phyloP scores from a whole-genome alignment of 2,329 filamentous ascomycete genomes.

The Pseudogymnoascus sp. region DNA sequence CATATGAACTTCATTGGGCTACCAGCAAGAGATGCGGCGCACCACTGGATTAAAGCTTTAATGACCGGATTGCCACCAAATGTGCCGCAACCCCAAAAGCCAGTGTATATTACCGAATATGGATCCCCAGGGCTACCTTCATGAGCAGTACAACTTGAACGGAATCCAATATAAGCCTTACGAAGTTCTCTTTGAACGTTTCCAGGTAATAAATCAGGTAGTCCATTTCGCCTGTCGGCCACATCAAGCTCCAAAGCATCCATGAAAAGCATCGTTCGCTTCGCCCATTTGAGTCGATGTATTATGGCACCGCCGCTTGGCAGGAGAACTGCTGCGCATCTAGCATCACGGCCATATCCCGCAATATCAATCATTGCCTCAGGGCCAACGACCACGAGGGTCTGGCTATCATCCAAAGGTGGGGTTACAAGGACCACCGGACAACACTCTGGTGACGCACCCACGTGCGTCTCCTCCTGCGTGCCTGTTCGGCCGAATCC shows the following conservation, averaged over 20 bases:
- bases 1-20: not conserved
- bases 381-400: not conserved
- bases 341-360: not conserved
- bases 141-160: not conserved
- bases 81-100: not conserved
- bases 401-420: not conserved
- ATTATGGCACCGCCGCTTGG: not conserved
- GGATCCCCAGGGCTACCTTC: not conserved
- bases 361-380: not conserved
- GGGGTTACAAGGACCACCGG: not conserved
- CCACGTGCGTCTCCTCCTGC: not conserved
- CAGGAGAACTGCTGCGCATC: not conserved
- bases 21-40: not conserved
- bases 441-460: not conserved
- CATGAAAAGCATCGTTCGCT: not conserved
- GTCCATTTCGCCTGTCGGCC: not conserved
- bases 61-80: not conserved
- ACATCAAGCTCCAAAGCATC: not conserved
- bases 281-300: not conserved
- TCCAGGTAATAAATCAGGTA: not conserved
- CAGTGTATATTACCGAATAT: conserved; percentile 1
- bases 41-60: not conserved
- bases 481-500: not conserved
- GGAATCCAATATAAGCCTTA: not conserved
- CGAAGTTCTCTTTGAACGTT: not conserved